These are phyloP conservation scores for Aspergillus calidoustus DNA, from an alignment of 2,329 filamentous ascomycete species.

Conservation along the genomic window DNA sequence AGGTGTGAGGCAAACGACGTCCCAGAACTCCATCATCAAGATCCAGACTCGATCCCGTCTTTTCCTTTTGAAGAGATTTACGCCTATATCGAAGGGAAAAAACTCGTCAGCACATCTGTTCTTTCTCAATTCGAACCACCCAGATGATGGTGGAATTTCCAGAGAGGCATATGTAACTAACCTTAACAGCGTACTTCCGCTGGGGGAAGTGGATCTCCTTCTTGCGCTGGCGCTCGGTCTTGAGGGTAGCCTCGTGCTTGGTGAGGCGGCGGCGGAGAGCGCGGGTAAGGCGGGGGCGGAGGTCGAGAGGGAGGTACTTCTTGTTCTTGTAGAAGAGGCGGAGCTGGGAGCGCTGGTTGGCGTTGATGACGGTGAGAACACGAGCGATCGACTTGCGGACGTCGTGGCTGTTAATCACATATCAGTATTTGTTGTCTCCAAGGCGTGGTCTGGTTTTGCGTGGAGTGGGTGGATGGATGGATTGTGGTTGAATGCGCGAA, in stretches of 20 bases:
- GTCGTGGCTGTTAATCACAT: slow-evolving; percentile 73
- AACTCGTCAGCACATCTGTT: slow-evolving; percentile 13
- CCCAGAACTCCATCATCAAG: slow-evolving; percentile 43
- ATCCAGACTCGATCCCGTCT: slow-evolving; percentile 33
- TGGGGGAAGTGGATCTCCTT: slow-evolving; percentile 93
- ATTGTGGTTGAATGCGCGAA: slow-evolving; percentile 14
- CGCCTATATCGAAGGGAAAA: slow-evolving; percentile 29
- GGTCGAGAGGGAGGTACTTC: slow-evolving; percentile 98
- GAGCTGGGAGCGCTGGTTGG: slow-evolving; percentile 97
- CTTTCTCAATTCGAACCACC: background rate
- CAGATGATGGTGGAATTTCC: background rate
- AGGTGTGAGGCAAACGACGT: slow-evolving; percentile 39
- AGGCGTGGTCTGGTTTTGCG: background rate
- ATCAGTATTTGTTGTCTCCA: slow-evolving; percentile 31
- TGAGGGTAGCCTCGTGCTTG: slow-evolving; percentile 82
- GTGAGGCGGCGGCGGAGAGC: slow-evolving; percentile 95
- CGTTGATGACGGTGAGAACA: slow-evolving; percentile 99
- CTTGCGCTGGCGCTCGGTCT: slow-evolving; percentile 97
- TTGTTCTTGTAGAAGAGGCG: slow-evolving; percentile 99
- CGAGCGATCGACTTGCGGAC: slow-evolving; percentile 99
- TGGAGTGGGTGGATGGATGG: slow-evolving; percentile 3
- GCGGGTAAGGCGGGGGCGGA: slow-evolving; percentile 97
- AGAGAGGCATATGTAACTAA: slow-evolving; percentile 47
- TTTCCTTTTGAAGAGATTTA: slow-evolving; percentile 30
- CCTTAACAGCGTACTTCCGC: slow-evolving; percentile 99